Evolutionary conservation across 345 rosid species (phyloP), one percentile per base, ranked within the genome.

Genomic region (Populus nigra): DNA sequence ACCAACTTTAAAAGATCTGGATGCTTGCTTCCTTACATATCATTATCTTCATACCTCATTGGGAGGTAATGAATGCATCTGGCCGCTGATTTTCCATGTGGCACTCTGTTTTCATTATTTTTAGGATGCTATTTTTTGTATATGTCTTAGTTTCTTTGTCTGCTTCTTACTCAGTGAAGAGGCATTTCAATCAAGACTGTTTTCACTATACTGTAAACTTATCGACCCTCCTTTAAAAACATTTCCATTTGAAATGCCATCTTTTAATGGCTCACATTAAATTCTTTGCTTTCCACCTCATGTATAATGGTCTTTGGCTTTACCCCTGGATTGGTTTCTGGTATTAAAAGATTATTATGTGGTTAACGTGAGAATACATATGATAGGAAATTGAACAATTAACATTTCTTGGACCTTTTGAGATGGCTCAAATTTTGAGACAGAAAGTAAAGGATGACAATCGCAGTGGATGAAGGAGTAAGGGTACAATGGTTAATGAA

Each of bases 1-100:
- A 22, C 84, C 84, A 68, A 81, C 84, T 22, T 69, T 81, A 65
- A 81, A 73, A 67, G 77, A 81, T 70, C 76, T 81, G 80, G 84
- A 81, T 72, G 80, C 84, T 18, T 76, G 84, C 73, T 81, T 81
- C 73, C 74, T 81, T 53, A 81, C 84, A 7, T 81, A 72, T 22
- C 84, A 81, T 73, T 67, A 36, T 35, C 84, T 81, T 25, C 74
- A 81, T 68, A 72, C 84, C 31, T 69, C 77, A 33, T 25, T 81
- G 65, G 84, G 66, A 81, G 84, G 84, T 81, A 76, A 67, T 20
- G 2, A 65, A 35, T n/a, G 18, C 29, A 41, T 7, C 20, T 43
- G 41, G 39, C 31, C 12, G 5, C 33, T 55, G 11, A 57, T 67
- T 25, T 66, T 63, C 1, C 22, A 25, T 49, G 17, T 41, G 10